Conservation (phyloP, 306 rosid species). For the Clitoria ternatea region DNA sequence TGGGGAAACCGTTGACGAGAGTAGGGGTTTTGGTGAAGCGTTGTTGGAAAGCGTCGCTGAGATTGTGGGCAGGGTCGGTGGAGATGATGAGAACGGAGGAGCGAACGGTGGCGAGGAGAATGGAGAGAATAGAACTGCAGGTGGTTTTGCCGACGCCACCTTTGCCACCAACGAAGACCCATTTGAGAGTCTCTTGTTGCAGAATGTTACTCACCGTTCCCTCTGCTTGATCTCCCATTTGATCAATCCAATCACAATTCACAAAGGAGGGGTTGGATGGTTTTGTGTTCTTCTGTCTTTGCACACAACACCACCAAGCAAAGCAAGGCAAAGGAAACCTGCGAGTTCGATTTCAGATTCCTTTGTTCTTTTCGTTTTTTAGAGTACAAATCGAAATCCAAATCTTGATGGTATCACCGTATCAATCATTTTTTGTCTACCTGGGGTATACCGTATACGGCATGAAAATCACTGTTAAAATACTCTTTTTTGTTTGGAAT, state of each 20-base stretch:
- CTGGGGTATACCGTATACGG: too few species aligned
- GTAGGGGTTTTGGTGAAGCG: slow-evolving; percentile 86
- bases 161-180: slow-evolving; percentile 98
- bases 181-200: slow-evolving; percentile 80
- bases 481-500: too few species aligned
- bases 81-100: slow-evolving; percentile 89
- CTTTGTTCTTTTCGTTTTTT: not conserved
- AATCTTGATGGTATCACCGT: not conserved
- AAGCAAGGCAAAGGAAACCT: not conserved
- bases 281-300: not conserved
- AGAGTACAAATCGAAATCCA: not conserved
- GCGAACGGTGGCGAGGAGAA: slow-evolving; percentile 75
- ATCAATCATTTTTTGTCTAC: too few species aligned
- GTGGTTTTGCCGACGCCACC: slow-evolving; percentile 98
- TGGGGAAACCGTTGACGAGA: slow-evolving; percentile 84
- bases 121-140: slow-evolving; percentile 85
- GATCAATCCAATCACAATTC: not conserved
- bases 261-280: too few species aligned
- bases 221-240: slow-evolving; percentile 48
- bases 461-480: too few species aligned
- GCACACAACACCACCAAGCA: not conserved
- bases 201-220: slow-evolving; percentile 77
- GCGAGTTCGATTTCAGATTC: not conserved
- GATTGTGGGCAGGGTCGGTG: slow-evolving; percentile 99
- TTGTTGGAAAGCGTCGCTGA: slow-evolving; percentile 97